Evolutionary conservation across 2,329 filamentous ascomycete species (phyloP).

Genomic region (Helotiales sp.): DNA sequence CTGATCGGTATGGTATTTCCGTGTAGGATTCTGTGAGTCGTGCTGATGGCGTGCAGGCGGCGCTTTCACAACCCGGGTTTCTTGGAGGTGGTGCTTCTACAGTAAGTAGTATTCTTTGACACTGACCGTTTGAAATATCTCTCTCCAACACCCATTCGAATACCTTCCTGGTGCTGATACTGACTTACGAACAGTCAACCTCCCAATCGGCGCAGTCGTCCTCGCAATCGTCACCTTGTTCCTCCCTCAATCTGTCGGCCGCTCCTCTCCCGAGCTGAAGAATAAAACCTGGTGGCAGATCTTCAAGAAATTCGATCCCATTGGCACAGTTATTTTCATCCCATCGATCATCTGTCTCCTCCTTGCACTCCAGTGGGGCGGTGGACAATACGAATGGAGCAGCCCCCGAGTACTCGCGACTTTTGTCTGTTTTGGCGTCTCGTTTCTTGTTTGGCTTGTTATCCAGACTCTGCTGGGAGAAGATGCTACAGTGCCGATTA

Average conservation of each 20-base stretch:
- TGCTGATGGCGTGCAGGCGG: constrained; percentile 26
- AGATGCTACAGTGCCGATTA: constrained; percentile 46
- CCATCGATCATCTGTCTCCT: constrained; percentile 39
- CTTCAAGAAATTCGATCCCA: constrained; percentile 40
- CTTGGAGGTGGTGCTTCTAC: constrained; percentile 46
- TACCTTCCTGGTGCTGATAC: too few relatives aligned
- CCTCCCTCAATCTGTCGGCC: constrained; percentile 2
- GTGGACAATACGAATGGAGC: constrained; percentile 38
- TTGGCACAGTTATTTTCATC: constrained; percentile 42
- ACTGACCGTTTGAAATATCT: neutral
- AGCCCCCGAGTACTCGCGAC: constrained; percentile 43
- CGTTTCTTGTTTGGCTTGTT: constrained; percentile 35
- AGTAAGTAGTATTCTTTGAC: constrained; percentile 3
- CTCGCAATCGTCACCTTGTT: constrained; percentile 10
- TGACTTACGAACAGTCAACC: constrained; percentile 15
- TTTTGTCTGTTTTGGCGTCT: constrained; percentile 38
- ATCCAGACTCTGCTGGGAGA: constrained; percentile 45
- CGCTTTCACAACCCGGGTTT: constrained; percentile 44
- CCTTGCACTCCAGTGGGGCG: constrained; percentile 42
- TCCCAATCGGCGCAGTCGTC: constrained; percentile 43
- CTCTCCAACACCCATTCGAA: neutral
- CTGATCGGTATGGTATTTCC: constrained; percentile 35
- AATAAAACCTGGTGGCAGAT: constrained; percentile 10
- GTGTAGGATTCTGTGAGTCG: neutral
- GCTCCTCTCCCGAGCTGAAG: neutral